phyloP scores from a whole-genome alignment of 139 green algal species.

The Tetradesmus lagerheimii region DNA sequence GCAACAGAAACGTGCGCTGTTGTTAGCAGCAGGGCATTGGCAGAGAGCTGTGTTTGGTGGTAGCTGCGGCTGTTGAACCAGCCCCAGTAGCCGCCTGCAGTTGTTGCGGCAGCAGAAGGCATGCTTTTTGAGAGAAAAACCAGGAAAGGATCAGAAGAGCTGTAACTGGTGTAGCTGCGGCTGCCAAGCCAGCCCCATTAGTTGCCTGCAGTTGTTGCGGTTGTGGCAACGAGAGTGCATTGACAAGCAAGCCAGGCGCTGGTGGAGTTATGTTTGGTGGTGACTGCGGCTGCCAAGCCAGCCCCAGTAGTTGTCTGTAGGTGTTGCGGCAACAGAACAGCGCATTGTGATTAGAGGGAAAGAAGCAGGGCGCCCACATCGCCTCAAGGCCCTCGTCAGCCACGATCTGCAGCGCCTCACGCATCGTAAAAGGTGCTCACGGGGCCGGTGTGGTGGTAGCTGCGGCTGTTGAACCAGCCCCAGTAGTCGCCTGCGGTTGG shows the following conservation, averaged over 20 bases:
- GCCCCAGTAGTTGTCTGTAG: no score
- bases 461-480: slow-evolving; percentile 9
- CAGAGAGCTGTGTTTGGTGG: slow-evolving; percentile 76
- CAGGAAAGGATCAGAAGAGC: no score
- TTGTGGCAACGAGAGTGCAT: neutral
- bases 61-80: slow-evolving; percentile 84
- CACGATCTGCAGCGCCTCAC: slow-evolving; percentile 88
- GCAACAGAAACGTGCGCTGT: no score
- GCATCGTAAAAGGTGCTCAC: slow-evolving; percentile 68
- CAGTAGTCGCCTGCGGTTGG: slow-evolving; percentile 21
- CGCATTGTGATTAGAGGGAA: no score
- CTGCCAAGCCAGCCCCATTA: slow-evolving; percentile 79
- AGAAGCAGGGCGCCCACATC: slow-evolving; percentile 63
- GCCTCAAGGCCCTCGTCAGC: slow-evolving; percentile 72
- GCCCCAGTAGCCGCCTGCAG: slow-evolving; percentile 60
- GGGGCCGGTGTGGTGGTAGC: slow-evolving; percentile 86
- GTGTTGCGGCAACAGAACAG: no score
- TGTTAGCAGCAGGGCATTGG: neutral
- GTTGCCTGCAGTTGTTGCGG: slow-evolving; percentile 9
- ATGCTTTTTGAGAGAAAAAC: neutral
- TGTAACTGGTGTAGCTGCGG: slow-evolving; percentile 87
- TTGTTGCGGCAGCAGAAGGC: neutral
- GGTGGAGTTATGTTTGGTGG: neutral
- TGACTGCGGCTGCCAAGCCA: slow-evolving; percentile 24
- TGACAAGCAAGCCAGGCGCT: neutral